A percentile compares a stretch with the other conserved stretches of the same genome.
These are phyloP conservation scores for Diaporthe ilicicola DNA, from an alignment of 2,329 filamentous ascomycete species.

Conservation along the genomic window DNA sequence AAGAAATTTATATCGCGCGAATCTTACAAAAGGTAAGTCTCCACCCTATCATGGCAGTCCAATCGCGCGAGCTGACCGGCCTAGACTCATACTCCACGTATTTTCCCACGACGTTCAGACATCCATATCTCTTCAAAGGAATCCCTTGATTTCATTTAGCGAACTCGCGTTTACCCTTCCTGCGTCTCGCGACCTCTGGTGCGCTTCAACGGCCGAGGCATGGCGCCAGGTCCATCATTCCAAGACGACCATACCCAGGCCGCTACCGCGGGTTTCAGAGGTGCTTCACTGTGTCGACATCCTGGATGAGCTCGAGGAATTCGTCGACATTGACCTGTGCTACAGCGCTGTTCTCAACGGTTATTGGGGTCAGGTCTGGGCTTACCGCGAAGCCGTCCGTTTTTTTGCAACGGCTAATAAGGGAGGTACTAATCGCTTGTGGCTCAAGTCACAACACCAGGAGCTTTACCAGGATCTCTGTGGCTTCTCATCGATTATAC, in stretches of 20 bases:
- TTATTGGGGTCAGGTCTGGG: constrained; percentile 44
- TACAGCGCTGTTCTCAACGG: constrained; percentile 41
- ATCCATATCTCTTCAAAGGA: constrained; percentile 38
- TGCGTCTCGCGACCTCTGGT: constrained; percentile 40
- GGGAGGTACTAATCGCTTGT: constrained; percentile 37
- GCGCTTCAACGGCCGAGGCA: constrained; percentile 37
- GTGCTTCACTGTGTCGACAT: constrained; percentile 36
- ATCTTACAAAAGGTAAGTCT: constrained; percentile 39
- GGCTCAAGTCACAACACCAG: constrained; percentile 43
- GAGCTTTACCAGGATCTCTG: constrained; percentile 42
- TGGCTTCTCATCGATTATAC: constrained; percentile 38
- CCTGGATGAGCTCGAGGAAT: constrained; percentile 37
- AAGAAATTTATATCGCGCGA: constrained; percentile 39
- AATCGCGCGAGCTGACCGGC: not conserved
- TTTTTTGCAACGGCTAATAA: constrained; percentile 37
- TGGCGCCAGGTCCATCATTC: constrained; percentile 39
- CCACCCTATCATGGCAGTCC: not conserved
- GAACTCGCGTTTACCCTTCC: constrained; percentile 40
- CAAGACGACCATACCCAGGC: constrained; percentile 34
- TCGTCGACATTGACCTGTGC: constrained; percentile 44
- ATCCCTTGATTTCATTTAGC: constrained; percentile 38
- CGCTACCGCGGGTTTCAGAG: constrained; percentile 38
- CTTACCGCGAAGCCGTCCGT: constrained; percentile 43
- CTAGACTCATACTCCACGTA: constrained; percentile 40
- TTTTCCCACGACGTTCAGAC: constrained; percentile 39